Evolutionary conservation across 1,284 basidiomycete species (phyloP).

Genomic region (Fomitopsis schrenkii): DNA sequence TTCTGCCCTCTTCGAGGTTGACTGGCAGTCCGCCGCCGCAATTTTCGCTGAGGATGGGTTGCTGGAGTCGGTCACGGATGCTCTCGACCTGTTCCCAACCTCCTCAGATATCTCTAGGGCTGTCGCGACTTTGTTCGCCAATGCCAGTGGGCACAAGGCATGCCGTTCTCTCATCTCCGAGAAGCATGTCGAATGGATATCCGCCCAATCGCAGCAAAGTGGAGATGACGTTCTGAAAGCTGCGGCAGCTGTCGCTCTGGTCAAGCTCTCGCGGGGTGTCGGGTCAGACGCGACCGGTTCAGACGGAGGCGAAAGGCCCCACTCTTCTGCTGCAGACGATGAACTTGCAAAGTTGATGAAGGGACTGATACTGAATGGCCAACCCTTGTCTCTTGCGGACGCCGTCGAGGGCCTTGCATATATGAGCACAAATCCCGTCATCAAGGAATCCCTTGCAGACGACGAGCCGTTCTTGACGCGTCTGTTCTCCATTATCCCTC

Average conservation of each 20-base stretch:
- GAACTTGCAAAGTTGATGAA: slow-evolving; percentile 56
- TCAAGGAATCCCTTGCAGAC: slow-evolving; percentile 63
- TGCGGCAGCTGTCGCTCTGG: slow-evolving; percentile 68
- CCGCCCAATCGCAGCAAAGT: slow-evolving; percentile 46
- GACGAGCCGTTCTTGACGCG: slow-evolving; percentile 54
- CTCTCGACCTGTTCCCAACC: slow-evolving; percentile 57
- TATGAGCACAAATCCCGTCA: slow-evolving; percentile 59
- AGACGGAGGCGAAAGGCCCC: slow-evolving; percentile 27
- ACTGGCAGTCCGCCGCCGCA: slow-evolving; percentile 56
- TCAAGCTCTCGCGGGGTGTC: slow-evolving; percentile 69
- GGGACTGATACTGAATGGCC: slow-evolving; percentile 43
- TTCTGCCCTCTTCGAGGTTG: slow-evolving; percentile 72
- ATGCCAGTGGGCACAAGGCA: slow-evolving; percentile 67
- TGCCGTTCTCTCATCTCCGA: slow-evolving; percentile 60
- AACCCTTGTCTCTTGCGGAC: slow-evolving; percentile 45
- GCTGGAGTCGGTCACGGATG: slow-evolving; percentile 58
- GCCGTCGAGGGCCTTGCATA: slow-evolving; percentile 84
- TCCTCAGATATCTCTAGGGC: slow-evolving; percentile 40
- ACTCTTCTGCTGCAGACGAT: slow-evolving; percentile 30
- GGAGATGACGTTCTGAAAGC: slow-evolving; percentile 47
- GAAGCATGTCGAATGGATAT: slow-evolving; percentile 59
- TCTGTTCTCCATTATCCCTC: slow-evolving; percentile 59
- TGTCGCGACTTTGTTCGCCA: slow-evolving; percentile 67
- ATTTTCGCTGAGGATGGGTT: slow-evolving; percentile 62
- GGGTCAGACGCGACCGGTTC: slow-evolving; percentile 40